These are phyloP conservation scores for Inonotus hispidus DNA, from an alignment of 1,284 basidiomycete genomes.

Conservation along the genomic window DNA sequence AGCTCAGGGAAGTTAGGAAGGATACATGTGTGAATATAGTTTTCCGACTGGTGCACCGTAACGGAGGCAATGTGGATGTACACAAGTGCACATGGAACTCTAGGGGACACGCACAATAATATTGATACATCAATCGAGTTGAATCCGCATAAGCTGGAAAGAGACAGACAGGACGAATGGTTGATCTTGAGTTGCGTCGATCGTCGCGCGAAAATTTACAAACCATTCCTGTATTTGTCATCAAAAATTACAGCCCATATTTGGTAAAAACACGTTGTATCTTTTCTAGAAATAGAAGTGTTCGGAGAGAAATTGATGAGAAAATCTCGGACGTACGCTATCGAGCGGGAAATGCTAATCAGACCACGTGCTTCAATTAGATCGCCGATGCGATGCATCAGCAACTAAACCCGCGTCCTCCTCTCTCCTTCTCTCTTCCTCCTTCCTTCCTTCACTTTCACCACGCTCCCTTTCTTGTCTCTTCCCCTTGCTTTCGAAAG, in stretches of 20 bases:
- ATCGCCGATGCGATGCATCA: too few species aligned
- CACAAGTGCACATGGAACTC: background rate
- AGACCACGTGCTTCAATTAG: background rate
- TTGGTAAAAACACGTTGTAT: too few species aligned
- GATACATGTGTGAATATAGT: background rate
- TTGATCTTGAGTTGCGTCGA: too few species aligned
- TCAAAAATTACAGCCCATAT: too few species aligned
- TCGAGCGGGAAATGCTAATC: background rate
- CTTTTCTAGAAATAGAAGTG: too few species aligned
- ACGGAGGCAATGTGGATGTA: background rate
- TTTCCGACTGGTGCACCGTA: background rate
- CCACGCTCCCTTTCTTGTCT: background rate
- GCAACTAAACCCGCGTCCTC: background rate
- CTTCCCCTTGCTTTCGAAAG: background rate
- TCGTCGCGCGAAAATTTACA: too few species aligned
- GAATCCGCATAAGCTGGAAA: background rate
- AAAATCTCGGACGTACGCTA: background rate
- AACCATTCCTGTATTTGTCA: too few species aligned
- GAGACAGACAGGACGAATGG: background rate
- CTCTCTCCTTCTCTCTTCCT: background rate
- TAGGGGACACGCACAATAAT: background rate
- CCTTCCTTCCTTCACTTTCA: background rate
- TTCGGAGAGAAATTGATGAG: background rate
- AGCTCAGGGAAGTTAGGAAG: background rate
- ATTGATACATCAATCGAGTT: background rate